Percentiles rank a stretch among this genome's conserved stretches.
Evolutionary conservation across 225 moss, liverwort and hornwort genomes (phyloP).

Genomic region (Pseudisothecium myosuroides): DNA sequence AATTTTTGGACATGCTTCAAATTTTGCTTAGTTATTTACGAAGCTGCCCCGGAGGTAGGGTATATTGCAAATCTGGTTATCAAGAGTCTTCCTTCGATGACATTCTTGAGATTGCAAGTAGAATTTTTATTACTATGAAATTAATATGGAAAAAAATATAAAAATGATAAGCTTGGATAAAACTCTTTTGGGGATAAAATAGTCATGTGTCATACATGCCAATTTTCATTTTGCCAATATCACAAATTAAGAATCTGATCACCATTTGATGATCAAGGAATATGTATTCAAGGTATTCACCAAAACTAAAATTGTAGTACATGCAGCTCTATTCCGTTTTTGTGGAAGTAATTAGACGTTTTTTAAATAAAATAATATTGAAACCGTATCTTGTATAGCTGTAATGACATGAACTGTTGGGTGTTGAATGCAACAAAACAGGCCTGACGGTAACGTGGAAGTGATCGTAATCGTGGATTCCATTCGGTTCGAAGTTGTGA

Average conservation of each 20-base stretch:
- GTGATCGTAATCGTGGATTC: not conserved
- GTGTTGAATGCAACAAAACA: not conserved
- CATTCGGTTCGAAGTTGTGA: not conserved
- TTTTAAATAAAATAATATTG: not conserved
- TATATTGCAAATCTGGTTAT: not conserved
- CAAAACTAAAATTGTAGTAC: not conserved
- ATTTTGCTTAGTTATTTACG: not conserved
- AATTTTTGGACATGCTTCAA: not conserved
- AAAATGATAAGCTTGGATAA: not conserved
- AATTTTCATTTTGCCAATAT: not conserved
- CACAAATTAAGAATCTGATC: not conserved
- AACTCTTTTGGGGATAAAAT: not conserved
- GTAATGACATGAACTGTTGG: not conserved
- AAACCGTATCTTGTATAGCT: not conserved
- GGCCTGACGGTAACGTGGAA: not conserved
- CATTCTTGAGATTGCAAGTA: not conserved
- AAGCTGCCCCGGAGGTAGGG: not conserved
- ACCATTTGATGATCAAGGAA: not conserved
- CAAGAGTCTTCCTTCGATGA: not conserved
- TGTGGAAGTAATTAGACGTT: not conserved
- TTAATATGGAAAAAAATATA: not conserved
- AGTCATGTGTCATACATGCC: not conserved
- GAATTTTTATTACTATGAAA: not conserved
- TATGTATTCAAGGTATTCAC: not conserved
- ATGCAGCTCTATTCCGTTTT: not conserved